A percentile compares a stretch with the other conserved stretches of the same genome.
Evolutionary conservation across 371 early-diverging fungal species (phyloP).

Genomic region (Mucor sp.): DNA sequence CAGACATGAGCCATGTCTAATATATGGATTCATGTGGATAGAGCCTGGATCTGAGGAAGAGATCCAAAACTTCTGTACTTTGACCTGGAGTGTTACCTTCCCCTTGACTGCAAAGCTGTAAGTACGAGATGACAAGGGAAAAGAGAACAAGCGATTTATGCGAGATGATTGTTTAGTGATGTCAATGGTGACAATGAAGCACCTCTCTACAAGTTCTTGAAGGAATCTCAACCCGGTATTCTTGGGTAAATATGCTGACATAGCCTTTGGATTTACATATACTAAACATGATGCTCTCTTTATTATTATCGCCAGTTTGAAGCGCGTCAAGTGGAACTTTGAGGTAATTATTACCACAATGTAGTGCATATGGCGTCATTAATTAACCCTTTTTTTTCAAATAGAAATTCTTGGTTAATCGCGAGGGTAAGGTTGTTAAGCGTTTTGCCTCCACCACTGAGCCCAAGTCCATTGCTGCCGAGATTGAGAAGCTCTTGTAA

Average conservation of each 20-base stretch:
- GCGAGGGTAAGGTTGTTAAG: slow-evolving; percentile 60
- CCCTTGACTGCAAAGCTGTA: slow-evolving; percentile 82
- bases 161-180: slow-evolving; percentile 37
- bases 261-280: background rate
- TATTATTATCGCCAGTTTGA: slow-evolving; percentile 30
- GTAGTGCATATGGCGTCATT: background rate
- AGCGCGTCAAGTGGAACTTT: slow-evolving; percentile 76
- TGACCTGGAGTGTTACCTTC: slow-evolving; percentile 78
- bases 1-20: background rate
- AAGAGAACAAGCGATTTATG: background rate
- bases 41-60: slow-evolving; percentile 61
- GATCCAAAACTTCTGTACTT: slow-evolving; percentile 68
- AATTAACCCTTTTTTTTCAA: background rate
- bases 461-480: slow-evolving; percentile 53
- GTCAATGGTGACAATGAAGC: slow-evolving; percentile 76
- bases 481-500: slow-evolving; percentile 54
- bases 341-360: slow-evolving; percentile 30
- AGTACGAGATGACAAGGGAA: background rate
- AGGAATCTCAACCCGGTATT: slow-evolving; percentile 56
- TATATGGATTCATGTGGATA: background rate
- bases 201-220: slow-evolving; percentile 73
- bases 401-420: slow-evolving; percentile 70
- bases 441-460: slow-evolving; percentile 59
- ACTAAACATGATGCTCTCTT: background rate
- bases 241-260: slow-evolving; percentile 35